Evolutionary conservation across 2,329 filamentous ascomycete genomes (phyloP).

Genomic region (Trichoderma koningiopsis): DNA sequence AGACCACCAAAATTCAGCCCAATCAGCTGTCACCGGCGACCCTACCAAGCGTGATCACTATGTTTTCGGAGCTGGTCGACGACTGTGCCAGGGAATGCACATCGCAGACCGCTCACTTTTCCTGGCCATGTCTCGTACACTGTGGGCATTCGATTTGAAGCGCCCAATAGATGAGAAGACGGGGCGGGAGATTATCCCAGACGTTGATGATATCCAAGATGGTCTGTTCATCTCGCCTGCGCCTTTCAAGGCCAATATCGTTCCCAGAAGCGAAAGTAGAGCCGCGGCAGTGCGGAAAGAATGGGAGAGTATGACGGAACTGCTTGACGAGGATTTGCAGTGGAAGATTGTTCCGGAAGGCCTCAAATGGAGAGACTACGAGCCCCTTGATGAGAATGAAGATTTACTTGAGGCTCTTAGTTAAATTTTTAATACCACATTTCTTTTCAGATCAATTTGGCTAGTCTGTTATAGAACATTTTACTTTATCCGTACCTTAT

Average conservation of each 20-base stretch:
- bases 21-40: slow-evolving; percentile 28
- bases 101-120: slow-evolving; percentile 35
- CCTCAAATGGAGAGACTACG: slow-evolving; percentile 18
- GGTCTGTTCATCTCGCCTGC: slow-evolving; percentile 11
- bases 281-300: background rate
- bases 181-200: slow-evolving; percentile 16
- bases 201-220: slow-evolving; percentile 10
- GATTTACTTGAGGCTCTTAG: background rate
- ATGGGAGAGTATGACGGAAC: background rate
- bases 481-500: background rate
- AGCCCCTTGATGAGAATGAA: slow-evolving; percentile 1
- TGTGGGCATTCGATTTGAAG: slow-evolving; percentile 50
- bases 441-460: background rate
- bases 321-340: slow-evolving; percentile 15
- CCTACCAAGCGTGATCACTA: slow-evolving; percentile 29
- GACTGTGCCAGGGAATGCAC: slow-evolving; percentile 37
- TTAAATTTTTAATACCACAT: background rate
- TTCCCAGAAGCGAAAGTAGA: slow-evolving; percentile 29
- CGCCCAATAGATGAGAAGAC: slow-evolving; percentile 6
- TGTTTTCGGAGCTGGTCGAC: slow-evolving; percentile 38
- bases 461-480: background rate
- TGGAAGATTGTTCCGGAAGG: slow-evolving; percentile 18
- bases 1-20: slow-evolving; percentile 9
- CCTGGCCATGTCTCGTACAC: slow-evolving; percentile 41
- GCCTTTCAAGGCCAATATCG: slow-evolving; percentile 22